Evolutionary conservation across 1,284 basidiomycete species (phyloP), one percentile per base, ranked within the genome.

Genomic region (Lentinula novae-zelandiae): DNA sequence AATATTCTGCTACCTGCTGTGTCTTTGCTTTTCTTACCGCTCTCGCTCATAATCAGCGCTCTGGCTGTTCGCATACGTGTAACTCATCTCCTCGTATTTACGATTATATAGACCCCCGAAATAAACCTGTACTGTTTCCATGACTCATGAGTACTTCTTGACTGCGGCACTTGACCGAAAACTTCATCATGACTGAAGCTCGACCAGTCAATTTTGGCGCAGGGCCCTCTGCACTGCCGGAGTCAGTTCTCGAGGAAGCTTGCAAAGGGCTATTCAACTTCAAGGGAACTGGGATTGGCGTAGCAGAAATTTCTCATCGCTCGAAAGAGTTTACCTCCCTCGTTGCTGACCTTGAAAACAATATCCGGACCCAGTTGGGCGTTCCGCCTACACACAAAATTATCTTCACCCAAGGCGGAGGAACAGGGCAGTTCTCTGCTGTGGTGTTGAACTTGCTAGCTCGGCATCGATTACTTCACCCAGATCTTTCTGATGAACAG

Each of bases 231-330:
- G 90, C 92, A 0, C 80, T 98, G 39, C 95, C 95, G 15, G 82
- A 87, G 17, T 77, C 85, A 3, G 93, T 97, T 12, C 85, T 98
- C 46, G 78, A 87, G 69, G 87, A 95, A 69, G 92, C 95, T 2
- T 79, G 86, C 34, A 81, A 85, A 64, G 90, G 87, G 10, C 80
- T 98, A 15, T 76, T 98, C 69, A 90, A 97, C 77, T 98, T 95
- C 76, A 79, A 87, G 61, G 82, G 82, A 53, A 95, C 92, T 3
- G 96, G 95, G 39, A 95, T 98, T 67, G 95, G 95, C 54, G 86
- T 98, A 70, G 92, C 93, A 56, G 95, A 98, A 75, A 86, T 97
- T 70, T 95, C 92, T 1, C 95, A 98, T 74, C 90, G 95, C 65
- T 94, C 93, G 48, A 87, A 91, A 69, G 90, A 95, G 67, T 98